Conservation (phyloP, 2,329 filamentous ascomycete species). For the Talaromyces funiculosus region DNA sequence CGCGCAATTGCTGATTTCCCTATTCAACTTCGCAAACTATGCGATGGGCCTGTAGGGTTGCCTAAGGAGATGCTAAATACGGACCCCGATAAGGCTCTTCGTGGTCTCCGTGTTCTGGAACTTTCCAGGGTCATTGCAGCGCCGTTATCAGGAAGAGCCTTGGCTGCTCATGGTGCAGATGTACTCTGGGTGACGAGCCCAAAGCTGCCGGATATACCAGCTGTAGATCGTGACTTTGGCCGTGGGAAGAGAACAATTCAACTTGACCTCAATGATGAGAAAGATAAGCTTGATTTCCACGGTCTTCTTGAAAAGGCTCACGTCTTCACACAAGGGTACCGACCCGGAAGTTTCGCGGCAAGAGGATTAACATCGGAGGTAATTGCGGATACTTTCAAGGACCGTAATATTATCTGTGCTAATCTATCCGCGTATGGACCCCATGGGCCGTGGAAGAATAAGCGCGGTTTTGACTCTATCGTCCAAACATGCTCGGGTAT, state of each 20-base stretch:
- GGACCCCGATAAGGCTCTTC: slow-evolving; percentile 28
- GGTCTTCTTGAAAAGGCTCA: slow-evolving; percentile 33
- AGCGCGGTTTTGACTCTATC: slow-evolving; percentile 52
- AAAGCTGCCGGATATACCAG: slow-evolving; percentile 30
- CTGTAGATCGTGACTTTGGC: slow-evolving; percentile 31
- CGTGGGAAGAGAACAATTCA: slow-evolving; percentile 35
- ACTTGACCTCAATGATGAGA: slow-evolving; percentile 27
- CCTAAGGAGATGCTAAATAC: slow-evolving; percentile 13
- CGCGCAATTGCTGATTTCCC: slow-evolving; percentile 43
- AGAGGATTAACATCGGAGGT: slow-evolving; percentile 39
- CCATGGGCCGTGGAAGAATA: slow-evolving; percentile 41
- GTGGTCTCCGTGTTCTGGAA: slow-evolving; percentile 37
- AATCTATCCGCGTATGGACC: slow-evolving; percentile 52
- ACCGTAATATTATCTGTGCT: slow-evolving; percentile 44
- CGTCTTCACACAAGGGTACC: slow-evolving; percentile 44
- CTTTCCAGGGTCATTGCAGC: slow-evolving; percentile 37
- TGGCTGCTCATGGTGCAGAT: slow-evolving; percentile 38
- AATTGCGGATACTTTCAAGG: slow-evolving; percentile 32
- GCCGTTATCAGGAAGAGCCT: slow-evolving; percentile 32
- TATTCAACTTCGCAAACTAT: slow-evolving; percentile 38
- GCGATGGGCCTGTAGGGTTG: slow-evolving; percentile 11
- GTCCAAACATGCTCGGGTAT: slow-evolving; percentile 53
- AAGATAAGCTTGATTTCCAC: slow-evolving; percentile 23
- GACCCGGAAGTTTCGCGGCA: slow-evolving; percentile 43
- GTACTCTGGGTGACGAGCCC: slow-evolving; percentile 38